phyloP scores from a whole-genome alignment of 2,329 filamentous ascomycete species.

The Zasmidium angulare region DNA sequence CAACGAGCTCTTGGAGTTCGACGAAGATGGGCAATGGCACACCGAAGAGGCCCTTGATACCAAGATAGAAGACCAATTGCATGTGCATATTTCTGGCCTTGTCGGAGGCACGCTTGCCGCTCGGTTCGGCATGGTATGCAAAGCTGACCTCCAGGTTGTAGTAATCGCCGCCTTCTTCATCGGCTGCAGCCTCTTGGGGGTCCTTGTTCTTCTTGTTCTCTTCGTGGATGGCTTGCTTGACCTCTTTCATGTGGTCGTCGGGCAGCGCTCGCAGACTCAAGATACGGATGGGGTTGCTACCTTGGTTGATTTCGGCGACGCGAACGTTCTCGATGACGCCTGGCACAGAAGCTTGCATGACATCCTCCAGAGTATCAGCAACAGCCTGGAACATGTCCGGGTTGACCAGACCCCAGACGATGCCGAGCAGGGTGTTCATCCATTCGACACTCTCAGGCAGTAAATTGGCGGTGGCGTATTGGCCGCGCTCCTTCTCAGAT shows the following conservation, averaged over 20 bases:
- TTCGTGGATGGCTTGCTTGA: constrained; percentile 77
- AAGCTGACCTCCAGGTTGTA: constrained; percentile 91
- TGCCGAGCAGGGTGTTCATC: constrained; percentile 85
- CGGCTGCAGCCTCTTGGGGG: constrained; percentile 79
- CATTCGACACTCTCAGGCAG: constrained; percentile 89
- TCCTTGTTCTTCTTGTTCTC: constrained; percentile 80
- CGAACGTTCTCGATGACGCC: constrained; percentile 90
- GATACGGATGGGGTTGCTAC: constrained; percentile 84
- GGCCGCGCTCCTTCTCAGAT: constrained; percentile 78
- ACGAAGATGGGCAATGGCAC: constrained; percentile 86
- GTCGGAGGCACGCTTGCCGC: constrained; percentile 66
- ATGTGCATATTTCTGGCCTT: constrained; percentile 94
- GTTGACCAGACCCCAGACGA: constrained; percentile 89
- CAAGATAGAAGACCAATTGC: constrained; percentile 91
- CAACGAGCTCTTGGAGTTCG: constrained; percentile 86
- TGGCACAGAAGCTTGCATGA: constrained; percentile 95
- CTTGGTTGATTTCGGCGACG: constrained; percentile 92
- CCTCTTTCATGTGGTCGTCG: constrained; percentile 73
- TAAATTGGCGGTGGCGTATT: constrained; percentile 80
- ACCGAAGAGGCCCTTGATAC: constrained; percentile 83
- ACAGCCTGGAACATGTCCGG: constrained; percentile 92
- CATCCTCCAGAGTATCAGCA: constrained; percentile 90
- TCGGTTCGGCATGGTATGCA: constrained; percentile 85
- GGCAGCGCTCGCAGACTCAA: constrained; percentile 83
- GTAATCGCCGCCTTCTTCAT: constrained; percentile 86